Percentiles rank a stretch among this genome's conserved stretches.
These are phyloP conservation scores for Phycomyces nitens DNA, from an alignment of 192 early-diverging fungal species.

Conservation along the genomic window DNA sequence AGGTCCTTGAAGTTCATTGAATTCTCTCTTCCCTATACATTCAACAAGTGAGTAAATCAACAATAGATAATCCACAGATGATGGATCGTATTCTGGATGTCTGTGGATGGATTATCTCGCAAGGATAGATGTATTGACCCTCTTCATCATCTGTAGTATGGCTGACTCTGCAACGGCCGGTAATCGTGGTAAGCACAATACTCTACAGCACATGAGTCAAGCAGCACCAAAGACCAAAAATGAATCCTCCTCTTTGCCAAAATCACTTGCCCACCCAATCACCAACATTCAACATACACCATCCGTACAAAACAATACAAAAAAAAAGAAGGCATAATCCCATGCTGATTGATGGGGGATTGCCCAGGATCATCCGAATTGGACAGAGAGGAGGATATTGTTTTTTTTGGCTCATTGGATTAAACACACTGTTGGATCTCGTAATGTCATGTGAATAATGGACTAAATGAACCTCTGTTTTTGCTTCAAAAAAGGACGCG, in stretches of 20 bases:
- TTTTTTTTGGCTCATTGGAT: no score
- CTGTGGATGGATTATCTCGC: background rate
- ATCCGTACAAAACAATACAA: background rate
- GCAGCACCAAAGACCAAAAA: no score
- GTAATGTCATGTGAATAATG: constrained; percentile 37
- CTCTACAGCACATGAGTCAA: background rate
- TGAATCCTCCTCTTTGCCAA: background rate
- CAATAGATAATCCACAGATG: background rate
- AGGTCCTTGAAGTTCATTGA: background rate
- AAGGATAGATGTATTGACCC: constrained; percentile 5
- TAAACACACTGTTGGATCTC: background rate
- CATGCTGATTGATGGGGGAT: no score
- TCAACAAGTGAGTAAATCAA: constrained; percentile 2
- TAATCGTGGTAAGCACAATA: constrained; percentile 54
- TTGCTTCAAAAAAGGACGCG: constrained; percentile 49
- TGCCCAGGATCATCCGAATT: no score
- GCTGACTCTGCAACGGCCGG: constrained; percentile 77
- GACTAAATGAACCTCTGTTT: background rate
- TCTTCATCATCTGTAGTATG: constrained; percentile 48
- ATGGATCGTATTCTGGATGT: background rate
- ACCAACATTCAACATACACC: background rate
- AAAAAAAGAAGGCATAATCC: no score
- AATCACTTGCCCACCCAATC: background rate
- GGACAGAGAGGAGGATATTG: no score
- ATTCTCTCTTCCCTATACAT: constrained; percentile 3